Percentiles rank a stretch among this genome's conserved stretches.
phyloP scores from a whole-genome alignment of 768 basidiomycete species.

The Wakefieldia striispora region DNA sequence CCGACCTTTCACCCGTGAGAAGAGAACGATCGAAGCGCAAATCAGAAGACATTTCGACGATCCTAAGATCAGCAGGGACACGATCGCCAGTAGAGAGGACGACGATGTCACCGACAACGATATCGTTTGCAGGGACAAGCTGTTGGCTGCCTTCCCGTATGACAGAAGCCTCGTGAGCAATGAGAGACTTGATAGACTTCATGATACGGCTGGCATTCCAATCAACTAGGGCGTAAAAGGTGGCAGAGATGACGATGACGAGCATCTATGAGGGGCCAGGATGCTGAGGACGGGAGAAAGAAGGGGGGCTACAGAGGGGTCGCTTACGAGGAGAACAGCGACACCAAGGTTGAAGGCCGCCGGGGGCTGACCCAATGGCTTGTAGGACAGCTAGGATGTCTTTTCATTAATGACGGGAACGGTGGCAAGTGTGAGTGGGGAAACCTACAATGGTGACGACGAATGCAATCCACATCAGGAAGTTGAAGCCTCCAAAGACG shows the following conservation, averaged over 20 bases:
- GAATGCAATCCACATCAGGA: constrained; percentile 54
- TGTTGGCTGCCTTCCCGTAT: constrained; percentile 48
- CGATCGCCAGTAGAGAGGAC: constrained; percentile 54
- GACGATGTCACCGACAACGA: constrained; percentile 58
- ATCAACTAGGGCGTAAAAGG: constrained; percentile 51
- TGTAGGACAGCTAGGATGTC: constrained; percentile 46
- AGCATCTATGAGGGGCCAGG: constrained; percentile 33
- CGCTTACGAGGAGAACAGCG: constrained; percentile 46
- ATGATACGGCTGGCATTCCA: constrained; percentile 49
- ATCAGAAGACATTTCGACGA: constrained; percentile 51
- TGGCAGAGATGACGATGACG: constrained; percentile 41
- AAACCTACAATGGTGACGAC: constrained; percentile 42
- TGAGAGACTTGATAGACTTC: constrained; percentile 56
- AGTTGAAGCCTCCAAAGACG: constrained; percentile 58
- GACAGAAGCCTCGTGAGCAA: constrained; percentile 57
- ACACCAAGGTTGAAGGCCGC: constrained; percentile 47
- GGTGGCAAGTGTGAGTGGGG: background rate
- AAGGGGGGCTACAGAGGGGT: constrained; percentile 11
- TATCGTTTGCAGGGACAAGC: constrained; percentile 49
- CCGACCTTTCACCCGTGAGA: constrained; percentile 48
- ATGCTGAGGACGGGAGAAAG: background rate
- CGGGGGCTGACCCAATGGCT: constrained; percentile 47
- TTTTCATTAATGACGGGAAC: constrained; percentile 5
- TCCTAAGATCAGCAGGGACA: constrained; percentile 57
- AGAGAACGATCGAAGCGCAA: constrained; percentile 52